Percentiles rank a stretch among this genome's conserved stretches.
phyloP scores from a whole-genome alignment of 441 rosid genomes.

The Pelargonium australe region DNA sequence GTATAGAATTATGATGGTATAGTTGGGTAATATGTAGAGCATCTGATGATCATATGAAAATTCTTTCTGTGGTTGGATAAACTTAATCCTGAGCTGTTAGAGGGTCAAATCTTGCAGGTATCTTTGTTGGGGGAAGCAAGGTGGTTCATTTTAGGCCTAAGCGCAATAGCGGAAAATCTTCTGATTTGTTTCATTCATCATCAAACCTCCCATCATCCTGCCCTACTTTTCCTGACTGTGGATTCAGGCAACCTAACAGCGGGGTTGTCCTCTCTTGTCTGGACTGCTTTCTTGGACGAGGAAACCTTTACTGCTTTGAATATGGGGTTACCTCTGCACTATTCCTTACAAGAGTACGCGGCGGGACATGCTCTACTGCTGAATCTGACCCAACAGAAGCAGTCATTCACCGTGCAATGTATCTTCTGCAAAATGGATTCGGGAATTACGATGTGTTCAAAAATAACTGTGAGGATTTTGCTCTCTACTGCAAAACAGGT shows the following conservation, averaged over 20 bases:
- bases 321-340: slow-evolving; percentile 65
- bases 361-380: slow-evolving; percentile 94
- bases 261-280: slow-evolving; percentile 84
- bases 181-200: slow-evolving; percentile 33
- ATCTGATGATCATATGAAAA: neutral
- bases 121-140: slow-evolving; percentile 94
- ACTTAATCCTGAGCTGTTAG: slow-evolving; percentile 12
- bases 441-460: slow-evolving; percentile 84
- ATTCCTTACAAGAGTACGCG: slow-evolving; percentile 77
- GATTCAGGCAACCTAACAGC: slow-evolving; percentile 75
- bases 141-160: slow-evolving; percentile 90
- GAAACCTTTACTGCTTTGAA: slow-evolving; percentile 72
- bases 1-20: neutral
- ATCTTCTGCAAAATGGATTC: slow-evolving; percentile 92
- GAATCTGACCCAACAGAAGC: slow-evolving; percentile 48
- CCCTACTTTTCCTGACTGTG: slow-evolving; percentile 82
- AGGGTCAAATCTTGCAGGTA: slow-evolving; percentile 42
- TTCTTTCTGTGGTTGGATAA: slow-evolving; percentile 12
- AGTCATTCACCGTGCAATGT: slow-evolving; percentile 84
- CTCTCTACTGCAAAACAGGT: slow-evolving; percentile 87
- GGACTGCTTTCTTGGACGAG: slow-evolving; percentile 77
- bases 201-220: slow-evolving; percentile 44
- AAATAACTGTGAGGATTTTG: slow-evolving; percentile 94
- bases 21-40: neutral
- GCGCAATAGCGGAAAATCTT: slow-evolving; percentile 31